Evolutionary conservation across 306 rosid species (phyloP), one percentile per base, ranked within the genome.

Genomic region (Benincasa hispida): DNA sequence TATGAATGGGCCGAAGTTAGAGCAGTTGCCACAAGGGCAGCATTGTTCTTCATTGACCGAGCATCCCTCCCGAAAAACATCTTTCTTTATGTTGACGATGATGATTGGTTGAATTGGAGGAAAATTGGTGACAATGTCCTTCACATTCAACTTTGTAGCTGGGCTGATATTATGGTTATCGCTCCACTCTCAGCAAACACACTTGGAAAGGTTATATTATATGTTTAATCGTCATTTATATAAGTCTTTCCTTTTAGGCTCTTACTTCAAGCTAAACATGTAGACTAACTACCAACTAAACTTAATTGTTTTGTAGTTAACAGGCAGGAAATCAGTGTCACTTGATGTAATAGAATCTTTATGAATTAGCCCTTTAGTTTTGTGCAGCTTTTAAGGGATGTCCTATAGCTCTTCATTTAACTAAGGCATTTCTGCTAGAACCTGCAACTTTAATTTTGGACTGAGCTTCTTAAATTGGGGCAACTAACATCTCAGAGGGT

Each of bases 101-200:
- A 86, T 22, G 98, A 91, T 21, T 87, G 90, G 93, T 8, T 34
- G 39, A 73, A 30, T 74, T 93, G 97, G 98, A 84, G 77, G 65
- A 87, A 39, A 61, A 41, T 91, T 54, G 94, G 95, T 5, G 98
- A 91, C 69, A 13, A 30, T 5, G 87, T 91, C 42, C 86, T 90
- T 81, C 94, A 91, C 86, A 87, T 89, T 85, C 89, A 90, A 74
- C 97, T 93, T 70, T 72, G 83, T 35, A 77, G 62, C 62, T 93
- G 98, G 97, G 98, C 97, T 80, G 98, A 93, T 73, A 83, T 91
- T 76, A 75, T 93, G 88, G 87, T 93, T 63, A 85, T 93, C 41
- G 97, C 97, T 51, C 98, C 98, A 28, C 80, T 91, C 72, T 91
- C 98, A 35, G 94, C 97, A 48, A 85, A 91, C 81, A 93, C 94